Evolutionary conservation across 345 rosid genomes (phyloP), one percentile per base, ranked within the genome.

Genomic region (Conringia planisiliqua): DNA sequence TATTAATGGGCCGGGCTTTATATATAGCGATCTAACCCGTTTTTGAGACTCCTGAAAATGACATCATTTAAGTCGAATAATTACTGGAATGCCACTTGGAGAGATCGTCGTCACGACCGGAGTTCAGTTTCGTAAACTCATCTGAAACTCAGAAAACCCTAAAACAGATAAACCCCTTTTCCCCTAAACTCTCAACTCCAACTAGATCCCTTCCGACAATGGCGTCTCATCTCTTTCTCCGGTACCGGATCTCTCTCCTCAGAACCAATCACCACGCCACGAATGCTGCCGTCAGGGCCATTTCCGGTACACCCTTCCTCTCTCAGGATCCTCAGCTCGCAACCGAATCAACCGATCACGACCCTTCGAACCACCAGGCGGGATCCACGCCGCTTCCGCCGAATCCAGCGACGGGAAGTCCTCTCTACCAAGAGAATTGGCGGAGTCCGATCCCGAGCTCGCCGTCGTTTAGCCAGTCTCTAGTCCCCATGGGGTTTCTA

Each of bases 361-460:
- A 74, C 7, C 9, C 74, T 16, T 4, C 69, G 7, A 20, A 26
- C 6, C 47, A 30, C 2, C 54, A 20, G 22, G n/a, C 61, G 17
- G n/a, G 10, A 5, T 57, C 82, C 3, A 70, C 89, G 0, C 86
- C 92, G 30, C 90, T 94, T 52, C 99, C 97, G 2, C 96, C 99
- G 0, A 95, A 88, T 76, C 97, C 99, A 0, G 91, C 94, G 5
- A 77, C 96, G 20, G 98, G 96, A 36, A 90, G 97, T 72, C 97
- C 98, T 0, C 83, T 90, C 51, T 94, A 91, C 78, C 83, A 78
- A 16, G 92, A 90, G 69, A 88, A 87, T 72, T 95, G 96, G 97
- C 85, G 99, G 10, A 85, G 38, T 74, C 96, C 92, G 22, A 75
- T 79, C 44, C 85, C 82, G 0, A 58, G 54, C 35, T 39, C 75